Base-by-base conservation (phyloP, 2,329 filamentous ascomycete species). In the Calonectria montana region DNA sequence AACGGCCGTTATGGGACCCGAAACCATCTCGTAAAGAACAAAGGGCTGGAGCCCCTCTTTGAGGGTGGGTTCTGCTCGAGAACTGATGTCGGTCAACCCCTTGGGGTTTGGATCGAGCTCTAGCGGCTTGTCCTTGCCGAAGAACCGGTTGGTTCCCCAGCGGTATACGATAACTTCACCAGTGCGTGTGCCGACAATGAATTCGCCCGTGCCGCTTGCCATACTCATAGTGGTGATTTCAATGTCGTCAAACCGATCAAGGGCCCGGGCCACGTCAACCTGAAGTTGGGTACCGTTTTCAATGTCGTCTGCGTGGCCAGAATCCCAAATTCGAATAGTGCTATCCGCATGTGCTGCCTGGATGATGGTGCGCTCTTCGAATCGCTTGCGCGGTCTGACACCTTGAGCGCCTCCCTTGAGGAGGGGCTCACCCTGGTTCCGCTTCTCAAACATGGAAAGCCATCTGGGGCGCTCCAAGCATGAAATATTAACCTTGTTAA, bases 241-340 rank as follows among this genome's bases (percentile, higher is more conserved):
- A 15, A 98, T 87, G 74, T 94, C 90, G 4, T 94, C 91, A 72
- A 90, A 93, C n/a, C 94, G 91, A 65, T 93, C 94, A 5, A 98
- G 87, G 2, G 96, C 94, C 74, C 94, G 90, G 8, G 94, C 93
- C 43, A 98, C 87, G 79, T 99, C 96, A 7, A 97, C 91, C 84
- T 99, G 96, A 27, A 98, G 86, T 65, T 94, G 88, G 4, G 88
- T 87, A 15, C 91, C 88, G 78, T 98, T 98, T 82, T 99, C 97
- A 63, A 99, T 94, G 79, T 98, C 94, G 80, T 99, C 97, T 16
- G 91, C 94, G 79, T 97, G 94, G 0, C 97, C 97, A 23, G 93
- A 91, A 83, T 99, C 97, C 95, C 96, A 99, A 8, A 98, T 87
- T 37, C 96, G 89, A n/a, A 99, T 88, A 0, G 94, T 97, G 65